phyloP scores from a whole-genome alignment of 805 yeast genomes.

The Pichia kluyveri region DNA sequence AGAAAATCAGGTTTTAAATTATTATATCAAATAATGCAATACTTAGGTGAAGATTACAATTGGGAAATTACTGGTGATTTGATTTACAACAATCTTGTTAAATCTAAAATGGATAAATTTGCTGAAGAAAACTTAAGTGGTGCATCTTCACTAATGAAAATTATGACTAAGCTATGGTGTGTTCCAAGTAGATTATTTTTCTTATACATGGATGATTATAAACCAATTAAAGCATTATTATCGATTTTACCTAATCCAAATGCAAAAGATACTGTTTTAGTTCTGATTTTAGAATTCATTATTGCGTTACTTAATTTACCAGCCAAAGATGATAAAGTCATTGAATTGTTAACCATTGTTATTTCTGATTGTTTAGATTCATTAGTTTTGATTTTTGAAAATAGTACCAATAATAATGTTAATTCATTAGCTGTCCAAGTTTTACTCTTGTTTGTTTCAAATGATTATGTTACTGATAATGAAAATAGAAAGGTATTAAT shows the following conservation, averaged over 20 bases:
- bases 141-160: slow-evolving; percentile 65
- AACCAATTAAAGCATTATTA: slow-evolving; percentile 48
- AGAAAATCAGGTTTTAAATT: slow-evolving; percentile 64
- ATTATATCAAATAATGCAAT: slow-evolving; percentile 45
- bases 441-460: slow-evolving; percentile 43
- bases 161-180: slow-evolving; percentile 53
- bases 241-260: slow-evolving; percentile 41
- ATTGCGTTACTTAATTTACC: slow-evolving; percentile 34
- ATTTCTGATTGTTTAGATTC: slow-evolving; percentile 47
- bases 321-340: slow-evolving; percentile 33
- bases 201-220: slow-evolving; percentile 45
- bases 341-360: slow-evolving; percentile 42
- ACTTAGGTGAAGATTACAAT: slow-evolving; percentile 38
- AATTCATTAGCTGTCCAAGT: slow-evolving; percentile 45
- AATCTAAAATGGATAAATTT: slow-evolving; percentile 60
- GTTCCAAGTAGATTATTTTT: slow-evolving; percentile 38
- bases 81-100: slow-evolving; percentile 46
- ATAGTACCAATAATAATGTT: slow-evolving; percentile 34
- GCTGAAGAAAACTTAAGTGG: slow-evolving; percentile 74
- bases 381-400: slow-evolving; percentile 41
- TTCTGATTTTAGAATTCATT: slow-evolving; percentile 46
- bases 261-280: slow-evolving; percentile 60
- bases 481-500: slow-evolving; percentile 45
- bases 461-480: slow-evolving; percentile 48
- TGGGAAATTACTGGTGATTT: slow-evolving; percentile 48